Conservation (phyloP, 2,329 filamentous ascomycete genomes). For the Trichoderma simmonsii region DNA sequence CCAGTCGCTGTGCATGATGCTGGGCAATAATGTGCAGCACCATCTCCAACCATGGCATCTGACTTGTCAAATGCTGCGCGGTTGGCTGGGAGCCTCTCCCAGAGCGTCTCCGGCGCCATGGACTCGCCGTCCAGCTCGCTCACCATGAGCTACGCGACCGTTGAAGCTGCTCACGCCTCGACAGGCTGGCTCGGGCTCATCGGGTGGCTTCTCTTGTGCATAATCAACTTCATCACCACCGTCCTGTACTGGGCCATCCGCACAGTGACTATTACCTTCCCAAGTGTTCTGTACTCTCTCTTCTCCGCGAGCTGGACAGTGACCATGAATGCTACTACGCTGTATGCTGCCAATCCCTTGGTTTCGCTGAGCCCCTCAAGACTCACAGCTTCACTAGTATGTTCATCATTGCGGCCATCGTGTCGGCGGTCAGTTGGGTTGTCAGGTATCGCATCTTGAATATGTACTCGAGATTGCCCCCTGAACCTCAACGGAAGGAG, state of each 20-base stretch:
- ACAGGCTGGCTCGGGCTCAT: conserved; percentile 58
- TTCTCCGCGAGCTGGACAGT: conserved; percentile 93
- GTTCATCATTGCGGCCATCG: conserved; percentile 70
- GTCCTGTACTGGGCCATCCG: conserved; percentile 76
- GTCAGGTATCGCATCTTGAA: conserved; percentile 94
- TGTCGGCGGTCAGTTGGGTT: conserved; percentile 89
- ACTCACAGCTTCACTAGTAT: conserved; percentile 48
- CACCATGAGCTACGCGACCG: conserved; percentile 36
- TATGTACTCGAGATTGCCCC: conserved; percentile 91
- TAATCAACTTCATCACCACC: conserved; percentile 55
- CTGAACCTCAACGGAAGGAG: conserved; percentile 93
- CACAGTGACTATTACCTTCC: conserved; percentile 82
- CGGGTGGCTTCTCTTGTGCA: conserved; percentile 51
- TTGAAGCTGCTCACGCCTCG: conserved; percentile 35
- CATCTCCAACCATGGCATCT: conserved; percentile 40
- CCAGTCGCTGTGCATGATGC: conserved; percentile 35
- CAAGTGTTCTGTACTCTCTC: conserved; percentile 82
- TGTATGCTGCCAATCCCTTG: conserved; percentile 53
- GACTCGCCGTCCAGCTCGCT: conserved; percentile 32
- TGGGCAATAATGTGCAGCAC: conserved; percentile 31
- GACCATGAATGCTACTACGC: conserved; percentile 96
- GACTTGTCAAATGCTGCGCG: conserved; percentile 38
- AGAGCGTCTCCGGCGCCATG: conserved; percentile 33
- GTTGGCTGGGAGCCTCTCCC: conserved; percentile 33
- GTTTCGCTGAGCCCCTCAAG: background rate